Evolutionary conservation across 495 filamentous ascomycete species (phyloP), one percentile per base, ranked within the genome.

Genomic region (Tuber indicum): DNA sequence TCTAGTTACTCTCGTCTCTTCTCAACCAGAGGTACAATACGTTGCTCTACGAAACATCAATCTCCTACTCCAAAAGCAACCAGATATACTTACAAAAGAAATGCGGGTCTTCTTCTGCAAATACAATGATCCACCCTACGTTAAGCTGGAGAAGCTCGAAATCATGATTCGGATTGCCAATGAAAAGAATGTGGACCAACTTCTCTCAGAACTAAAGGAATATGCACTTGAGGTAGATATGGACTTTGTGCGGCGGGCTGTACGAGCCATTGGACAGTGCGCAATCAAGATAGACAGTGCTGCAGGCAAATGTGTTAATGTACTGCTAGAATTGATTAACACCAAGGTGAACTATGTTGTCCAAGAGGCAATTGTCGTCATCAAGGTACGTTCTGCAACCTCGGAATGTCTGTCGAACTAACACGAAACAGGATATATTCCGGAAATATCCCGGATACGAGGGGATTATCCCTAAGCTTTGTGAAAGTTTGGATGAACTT

Each of bases 121-220:
- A 86, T 99, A 99, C 86, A 98, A 99, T 84, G 96, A 99, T 83
- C 96, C 96, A 2, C 94, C 93, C 23, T 99, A 99, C 82, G 92
- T 99, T 85, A 99, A 99, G 84, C 89, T 99, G 45, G 91, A 97
- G 84, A 99, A 99, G 78, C 90, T 99, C 70, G 96, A 99, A 82
- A 98, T 98, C 75, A 98, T 99, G 96, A 94, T 99, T 23, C 91
- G 96, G 85, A 98, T 99, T 90, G 94, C 96, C 72, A 99, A 97
- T 85, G 94, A 97, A 76, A 93, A 92, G 83, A 99, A 98, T 81
- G 93, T 96, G 66, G 96, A 99, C 78, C 96, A 98, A 83, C 89
- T 99, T 72, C 86, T 99, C 23, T 91, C 94, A 21, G 96, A 99
- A 84, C 84, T 99, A 81, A 98, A 96, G 85, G 96, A 99, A 81